phyloP scores from a whole-genome alignment of 805 yeast genomes.

The Schwanniomyces pseudopolymorphus region DNA sequence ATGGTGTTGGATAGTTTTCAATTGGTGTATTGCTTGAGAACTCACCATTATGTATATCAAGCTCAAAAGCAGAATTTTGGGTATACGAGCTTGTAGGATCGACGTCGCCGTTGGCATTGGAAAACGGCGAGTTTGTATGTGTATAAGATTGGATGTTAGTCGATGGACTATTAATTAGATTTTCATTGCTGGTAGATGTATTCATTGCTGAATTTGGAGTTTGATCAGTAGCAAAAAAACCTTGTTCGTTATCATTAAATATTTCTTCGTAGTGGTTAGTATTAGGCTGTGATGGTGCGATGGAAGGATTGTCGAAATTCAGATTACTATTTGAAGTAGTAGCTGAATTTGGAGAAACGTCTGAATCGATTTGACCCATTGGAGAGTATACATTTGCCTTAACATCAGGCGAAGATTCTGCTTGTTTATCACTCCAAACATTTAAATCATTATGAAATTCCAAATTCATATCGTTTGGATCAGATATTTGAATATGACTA shows the following conservation, averaged over 20 bases:
- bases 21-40: slow-evolving; percentile 8
- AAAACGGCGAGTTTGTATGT: slow-evolving; percentile 11
- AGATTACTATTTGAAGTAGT: slow-evolving; percentile 7
- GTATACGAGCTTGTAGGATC: slow-evolving; percentile 6
- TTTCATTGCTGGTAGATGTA: slow-evolving; percentile 4
- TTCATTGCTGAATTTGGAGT: slow-evolving; percentile 8
- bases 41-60: slow-evolving; percentile 5
- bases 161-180: slow-evolving; percentile 10
- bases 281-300: slow-evolving; percentile 5
- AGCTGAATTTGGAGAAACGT: slow-evolving; percentile 18
- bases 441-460: slow-evolving; percentile 10
- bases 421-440: slow-evolving; percentile 10
- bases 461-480: slow-evolving; percentile 6
- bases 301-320: slow-evolving; percentile 3
- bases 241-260: slow-evolving; percentile 22
- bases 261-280: slow-evolving; percentile 14
- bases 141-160: slow-evolving; percentile 13
- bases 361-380: slow-evolving; percentile 16
- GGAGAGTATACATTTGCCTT: slow-evolving; percentile 11
- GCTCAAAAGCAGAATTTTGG: slow-evolving; percentile 9
- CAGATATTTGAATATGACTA: slow-evolving; percentile 8
- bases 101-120: slow-evolving; percentile 1
- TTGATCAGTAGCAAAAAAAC: slow-evolving; percentile 18
- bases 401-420: neutral
- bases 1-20: slow-evolving; percentile 6